Evolutionary conservation across 352 stramenopile species (phyloP).

Genomic region (Phytopythium oedochilum): DNA sequence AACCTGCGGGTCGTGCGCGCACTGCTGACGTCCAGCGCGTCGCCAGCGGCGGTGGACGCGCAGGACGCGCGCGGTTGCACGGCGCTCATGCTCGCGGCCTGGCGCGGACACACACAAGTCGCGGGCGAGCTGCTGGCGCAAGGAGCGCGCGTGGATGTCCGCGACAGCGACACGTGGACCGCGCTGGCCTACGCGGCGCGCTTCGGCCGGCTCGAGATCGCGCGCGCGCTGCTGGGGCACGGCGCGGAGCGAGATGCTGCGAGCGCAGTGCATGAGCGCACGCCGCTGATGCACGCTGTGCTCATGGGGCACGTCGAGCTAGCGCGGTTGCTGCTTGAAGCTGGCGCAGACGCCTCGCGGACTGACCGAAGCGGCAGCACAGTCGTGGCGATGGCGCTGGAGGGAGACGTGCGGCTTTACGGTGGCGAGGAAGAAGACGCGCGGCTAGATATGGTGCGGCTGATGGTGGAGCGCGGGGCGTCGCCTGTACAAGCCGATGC

Average conservation of each 20-base stretch:
- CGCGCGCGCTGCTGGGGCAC: not conserved
- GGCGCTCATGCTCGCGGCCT: slow-evolving; percentile 2
- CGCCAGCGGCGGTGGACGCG: not conserved
- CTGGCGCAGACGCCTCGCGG: not conserved
- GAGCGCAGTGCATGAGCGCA: not conserved
- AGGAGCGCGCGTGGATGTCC: not conserved
- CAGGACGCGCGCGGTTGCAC: slow-evolving; percentile 1
- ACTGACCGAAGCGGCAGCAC: not conserved
- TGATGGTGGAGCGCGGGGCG: not conserved
- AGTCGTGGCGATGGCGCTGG: not conserved
- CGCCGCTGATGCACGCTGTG: slow-evolving; percentile 7
- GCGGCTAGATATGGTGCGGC: slow-evolving; percentile 3
- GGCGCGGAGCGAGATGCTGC: not conserved
- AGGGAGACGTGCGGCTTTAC: not conserved
- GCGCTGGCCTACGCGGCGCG: not conserved
- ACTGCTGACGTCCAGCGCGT: not conserved
- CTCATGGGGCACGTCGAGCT: not conserved
- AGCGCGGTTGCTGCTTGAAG: not conserved
- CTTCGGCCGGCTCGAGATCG: not conserved
- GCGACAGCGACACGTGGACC: not conserved
- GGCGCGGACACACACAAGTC: not conserved
- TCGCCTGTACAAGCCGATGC: not conserved
- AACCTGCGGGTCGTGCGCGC: not conserved
- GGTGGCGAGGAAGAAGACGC: not conserved
- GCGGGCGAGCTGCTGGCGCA: not conserved